Conservation (phyloP, 768 basidiomycete genomes). For the Amanita muscaria region DNA sequence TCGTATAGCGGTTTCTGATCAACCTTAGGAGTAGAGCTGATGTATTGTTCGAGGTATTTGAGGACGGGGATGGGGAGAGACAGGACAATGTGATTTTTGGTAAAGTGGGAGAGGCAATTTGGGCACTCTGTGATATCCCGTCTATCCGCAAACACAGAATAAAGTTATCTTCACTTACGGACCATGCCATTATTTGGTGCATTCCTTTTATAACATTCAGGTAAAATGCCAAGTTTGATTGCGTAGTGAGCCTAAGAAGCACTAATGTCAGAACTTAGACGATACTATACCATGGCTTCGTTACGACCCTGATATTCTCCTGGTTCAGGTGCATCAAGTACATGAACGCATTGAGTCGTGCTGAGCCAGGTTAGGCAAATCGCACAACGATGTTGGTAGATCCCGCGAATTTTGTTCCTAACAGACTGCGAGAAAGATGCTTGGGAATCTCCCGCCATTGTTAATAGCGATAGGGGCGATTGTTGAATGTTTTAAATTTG, state of each 20-base stretch:
- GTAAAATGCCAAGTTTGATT: conserved; percentile 5
- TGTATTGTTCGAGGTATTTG: conserved; percentile 9
- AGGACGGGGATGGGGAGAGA: conserved; percentile 3
- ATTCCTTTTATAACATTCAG: conserved; percentile 7
- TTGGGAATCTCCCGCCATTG: conserved; percentile 7
- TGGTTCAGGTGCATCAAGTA: neutral
- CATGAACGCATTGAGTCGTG: conserved; percentile 8
- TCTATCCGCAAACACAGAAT: conserved; percentile 7
- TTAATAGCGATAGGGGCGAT: no score
- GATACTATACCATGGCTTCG: no score
- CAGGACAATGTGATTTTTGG: conserved; percentile 8
- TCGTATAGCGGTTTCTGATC: conserved; percentile 9
- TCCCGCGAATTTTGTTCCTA: conserved; percentile 4
- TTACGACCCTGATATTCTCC: no score
- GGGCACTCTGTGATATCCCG: conserved; percentile 10
- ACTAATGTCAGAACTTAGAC: no score
- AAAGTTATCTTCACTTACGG: conserved; percentile 10
- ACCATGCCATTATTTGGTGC: conserved; percentile 8
- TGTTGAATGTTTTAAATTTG: no score
- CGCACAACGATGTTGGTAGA: conserved; percentile 3
- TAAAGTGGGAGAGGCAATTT: conserved; percentile 9
- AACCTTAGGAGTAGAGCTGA: conserved; percentile 5
- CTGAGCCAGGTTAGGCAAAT: conserved; percentile 3
- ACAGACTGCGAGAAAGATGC: conserved; percentile 8
- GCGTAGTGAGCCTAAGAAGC: no score